phyloP scores from a whole-genome alignment of 2,329 filamentous ascomycete species.

The Ceratocystis harringtonii region DNA sequence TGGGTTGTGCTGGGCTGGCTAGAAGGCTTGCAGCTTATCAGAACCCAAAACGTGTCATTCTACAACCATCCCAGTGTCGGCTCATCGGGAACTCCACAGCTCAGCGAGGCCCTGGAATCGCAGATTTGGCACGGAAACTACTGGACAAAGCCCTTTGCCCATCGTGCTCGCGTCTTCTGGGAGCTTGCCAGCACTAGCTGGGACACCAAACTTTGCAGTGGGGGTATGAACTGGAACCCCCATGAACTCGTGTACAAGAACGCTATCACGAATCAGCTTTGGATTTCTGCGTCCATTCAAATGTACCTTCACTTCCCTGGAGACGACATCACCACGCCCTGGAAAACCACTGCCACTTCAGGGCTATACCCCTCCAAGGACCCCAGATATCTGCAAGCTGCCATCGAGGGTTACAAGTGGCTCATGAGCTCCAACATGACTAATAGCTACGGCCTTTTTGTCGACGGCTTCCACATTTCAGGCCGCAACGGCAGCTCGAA shows the following conservation, averaged over 20 bases:
- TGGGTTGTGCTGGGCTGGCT: conserved; percentile 93
- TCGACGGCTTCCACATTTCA: conserved; percentile 74
- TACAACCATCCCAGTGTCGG: conserved; percentile 28
- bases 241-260: conserved; percentile 77
- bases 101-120: conserved; percentile 26
- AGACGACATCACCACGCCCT: conserved; percentile 59
- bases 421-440: conserved; percentile 67
- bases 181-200: conserved; percentile 65
- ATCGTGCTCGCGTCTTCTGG: conserved; percentile 74
- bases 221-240: conserved; percentile 87
- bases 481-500: conserved; percentile 26
- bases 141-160: conserved; percentile 63
- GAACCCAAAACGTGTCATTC: conserved; percentile 50
- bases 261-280: conserved; percentile 87
- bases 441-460: conserved; percentile 57
- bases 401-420: conserved; percentile 69
- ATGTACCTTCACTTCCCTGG: conserved; percentile 89
- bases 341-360: conserved; percentile 24
- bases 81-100: conserved; percentile 19
- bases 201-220: conserved; percentile 65
- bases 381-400: conserved; percentile 53
- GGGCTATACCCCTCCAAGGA: conserved; percentile 30
- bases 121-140: conserved; percentile 60
- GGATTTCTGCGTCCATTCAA: conserved; percentile 63
- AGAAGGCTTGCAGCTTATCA: conserved; percentile 62